These are phyloP conservation scores for Saccharomyces hybrid DNA, from an alignment of 1,139 yeast genomes.

Conservation along the genomic window DNA sequence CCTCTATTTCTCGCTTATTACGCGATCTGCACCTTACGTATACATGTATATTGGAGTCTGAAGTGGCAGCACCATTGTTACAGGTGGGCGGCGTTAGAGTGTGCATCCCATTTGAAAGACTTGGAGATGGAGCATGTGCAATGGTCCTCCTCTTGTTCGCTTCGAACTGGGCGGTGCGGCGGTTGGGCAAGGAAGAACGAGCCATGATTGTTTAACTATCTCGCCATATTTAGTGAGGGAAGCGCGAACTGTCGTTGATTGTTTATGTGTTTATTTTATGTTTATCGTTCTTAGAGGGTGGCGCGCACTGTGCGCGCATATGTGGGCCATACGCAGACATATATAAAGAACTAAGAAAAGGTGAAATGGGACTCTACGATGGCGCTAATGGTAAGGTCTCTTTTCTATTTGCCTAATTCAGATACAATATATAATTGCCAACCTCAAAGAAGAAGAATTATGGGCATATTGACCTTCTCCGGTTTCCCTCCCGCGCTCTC, in stretches of 20 bases:
- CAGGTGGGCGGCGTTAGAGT: neutral
- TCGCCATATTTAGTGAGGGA: neutral
- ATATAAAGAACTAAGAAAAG: neutral
- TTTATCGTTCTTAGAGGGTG: neutral
- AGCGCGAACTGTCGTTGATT: neutral
- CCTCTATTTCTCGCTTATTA: constrained; percentile 53
- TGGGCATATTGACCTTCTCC: neutral
- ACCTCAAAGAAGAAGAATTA: neutral
- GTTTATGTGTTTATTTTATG: neutral
- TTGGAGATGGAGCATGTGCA: neutral
- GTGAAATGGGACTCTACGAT: neutral
- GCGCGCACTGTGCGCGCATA: neutral
- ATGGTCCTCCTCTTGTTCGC: neutral
- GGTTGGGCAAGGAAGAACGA: neutral
- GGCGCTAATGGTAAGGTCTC: neutral
- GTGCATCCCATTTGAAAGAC: neutral
- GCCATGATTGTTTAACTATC: neutral
- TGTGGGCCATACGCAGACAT: neutral
- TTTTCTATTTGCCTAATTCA: neutral
- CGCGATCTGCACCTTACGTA: constrained; percentile 79
- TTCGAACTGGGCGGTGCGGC: neutral
- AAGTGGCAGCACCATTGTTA: neutral
- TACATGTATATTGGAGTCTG: constrained; percentile 52
- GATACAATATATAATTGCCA: neutral
- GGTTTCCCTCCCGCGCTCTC: no score